Evolutionary conservation across 2,329 filamentous ascomycete species (phyloP), one percentile per base, ranked within the genome.

Genomic region (Stromatinia cepivora): DNA sequence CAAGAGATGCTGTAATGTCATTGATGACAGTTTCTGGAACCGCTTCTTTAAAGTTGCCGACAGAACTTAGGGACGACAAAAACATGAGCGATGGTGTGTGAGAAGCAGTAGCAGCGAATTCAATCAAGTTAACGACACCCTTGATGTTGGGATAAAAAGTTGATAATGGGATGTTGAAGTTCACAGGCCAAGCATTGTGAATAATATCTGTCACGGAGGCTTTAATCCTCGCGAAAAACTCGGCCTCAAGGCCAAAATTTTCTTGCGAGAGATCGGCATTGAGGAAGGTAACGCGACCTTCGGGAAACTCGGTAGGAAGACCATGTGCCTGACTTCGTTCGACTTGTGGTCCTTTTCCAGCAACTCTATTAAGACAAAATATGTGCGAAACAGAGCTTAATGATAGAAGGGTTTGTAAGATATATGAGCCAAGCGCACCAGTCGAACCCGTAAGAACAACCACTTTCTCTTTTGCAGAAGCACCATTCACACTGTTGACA

Each of bases 371-470:
- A 20, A 86, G 77, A 67, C 82, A 85, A 61, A 83, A 78, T 46
- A 85, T 73, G 70, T 81, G 82, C 42, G 76, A 75, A 13, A 85
- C 79, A 1, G 8, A 20, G 10, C 39, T 42, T 6, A 70, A 69
- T 0, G 78, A 74, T 17, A 76, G 75, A 42, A 83, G 76, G 15
- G 74, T 50, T 66, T 82, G 75, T 7, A 85, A 77, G 39, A 85
- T 76, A 72, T 84, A 84, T 5, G 79, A 82, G 0, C 84, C 84
- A 17, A 86, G 71, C 7, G 80, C 81, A 6, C 84, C 84, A 0
- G 84, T 85, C 2, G 81, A 83, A 17, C 82, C 84, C 0, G 83
- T 85, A 28, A 85, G 72, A 20, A 82, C 69, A 10, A 79, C 54
- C 2, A 50, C 28, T 7, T 15, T 50, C 25, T 42, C n/a, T 61